phyloP scores from a whole-genome alignment of 2,329 filamentous ascomycete species.

The Aspergillus sp. region DNA sequence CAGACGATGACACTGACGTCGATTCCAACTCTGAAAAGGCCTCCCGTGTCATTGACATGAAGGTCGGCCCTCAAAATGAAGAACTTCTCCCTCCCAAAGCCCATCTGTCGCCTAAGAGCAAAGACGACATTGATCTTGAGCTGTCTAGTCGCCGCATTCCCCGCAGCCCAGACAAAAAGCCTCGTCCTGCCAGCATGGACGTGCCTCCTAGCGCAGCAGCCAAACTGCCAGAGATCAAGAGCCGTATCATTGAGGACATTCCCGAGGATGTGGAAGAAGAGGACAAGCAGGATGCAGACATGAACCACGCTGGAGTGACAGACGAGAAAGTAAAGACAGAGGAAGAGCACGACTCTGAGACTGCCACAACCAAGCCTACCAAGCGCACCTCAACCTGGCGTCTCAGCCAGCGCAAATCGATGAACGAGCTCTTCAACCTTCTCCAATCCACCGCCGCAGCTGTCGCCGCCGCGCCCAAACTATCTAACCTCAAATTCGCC shows the following conservation, averaged over 20 bases:
- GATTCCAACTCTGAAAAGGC: not conserved
- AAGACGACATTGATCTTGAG: constrained; percentile 6
- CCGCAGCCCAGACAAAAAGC: not conserved
- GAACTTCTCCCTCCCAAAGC: not conserved
- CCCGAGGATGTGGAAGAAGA: constrained; percentile 20
- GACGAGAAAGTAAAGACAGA: not conserved
- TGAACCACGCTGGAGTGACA: not conserved
- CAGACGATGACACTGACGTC: constrained; percentile 6
- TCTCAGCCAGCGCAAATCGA: constrained; percentile 22
- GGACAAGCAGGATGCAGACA: not conserved
- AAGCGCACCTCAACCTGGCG: constrained; percentile 16
- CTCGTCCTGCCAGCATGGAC: constrained; percentile 2
- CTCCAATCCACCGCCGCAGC: constrained; percentile 11
- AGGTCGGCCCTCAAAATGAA: not conserved
- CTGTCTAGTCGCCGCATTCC: constrained; percentile 1
- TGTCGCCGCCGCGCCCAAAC: constrained; percentile 5
- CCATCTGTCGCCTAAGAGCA: not conserved
- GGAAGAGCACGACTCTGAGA: not conserved
- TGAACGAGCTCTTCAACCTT: constrained; percentile 24
- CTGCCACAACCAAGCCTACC: not conserved
- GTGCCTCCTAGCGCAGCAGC: not conserved
- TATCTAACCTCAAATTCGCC: constrained; percentile 4
- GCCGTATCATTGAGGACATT: constrained; percentile 23
- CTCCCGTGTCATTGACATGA: not conserved
- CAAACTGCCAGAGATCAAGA: constrained; percentile 18